phyloP scores from a whole-genome alignment of 1,139 yeast genomes.

The Debaryomyces singareniensis region DNA sequence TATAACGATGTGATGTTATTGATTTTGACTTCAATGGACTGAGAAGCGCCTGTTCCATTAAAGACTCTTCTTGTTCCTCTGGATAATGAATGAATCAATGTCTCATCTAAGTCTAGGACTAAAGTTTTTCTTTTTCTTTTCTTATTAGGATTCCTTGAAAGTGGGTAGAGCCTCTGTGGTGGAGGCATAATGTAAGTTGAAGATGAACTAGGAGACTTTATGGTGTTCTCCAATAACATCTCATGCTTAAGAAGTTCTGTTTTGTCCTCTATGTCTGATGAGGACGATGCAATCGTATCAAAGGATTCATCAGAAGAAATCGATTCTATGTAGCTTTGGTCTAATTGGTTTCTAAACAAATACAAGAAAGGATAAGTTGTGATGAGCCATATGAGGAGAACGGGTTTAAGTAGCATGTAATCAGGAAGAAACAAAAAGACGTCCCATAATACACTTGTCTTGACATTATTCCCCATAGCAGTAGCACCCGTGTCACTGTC shows the following conservation, averaged over 20 bases:
- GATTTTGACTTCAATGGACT: constrained; percentile 81
- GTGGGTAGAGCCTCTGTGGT: constrained; percentile 40
- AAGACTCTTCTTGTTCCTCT: constrained; percentile 46
- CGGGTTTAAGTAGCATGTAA: constrained; percentile 16
- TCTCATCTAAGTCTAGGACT: constrained; percentile 87
- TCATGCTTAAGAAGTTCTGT: constrained; percentile 39
- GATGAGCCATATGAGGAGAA: constrained; percentile 14
- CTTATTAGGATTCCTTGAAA: constrained; percentile 35
- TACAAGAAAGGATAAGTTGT: constrained; percentile 15
- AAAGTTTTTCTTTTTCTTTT: constrained; percentile 53
- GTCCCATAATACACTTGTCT: constrained; percentile 3
- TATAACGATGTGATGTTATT: constrained; percentile 68
- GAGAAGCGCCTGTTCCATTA: constrained; percentile 50
- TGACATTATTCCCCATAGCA: too few species aligned
- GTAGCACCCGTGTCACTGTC: too few species aligned
- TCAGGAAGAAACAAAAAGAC: constrained; percentile 15
- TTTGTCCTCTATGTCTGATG: constrained; percentile 24
- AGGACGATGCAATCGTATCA: background rate
- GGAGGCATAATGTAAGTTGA: constrained; percentile 46
- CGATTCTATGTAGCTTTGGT: background rate
- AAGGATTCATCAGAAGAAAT: constrained; percentile 1
- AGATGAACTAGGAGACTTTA: constrained; percentile 53
- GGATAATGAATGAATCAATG: constrained; percentile 84
- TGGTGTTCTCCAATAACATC: constrained; percentile 33
- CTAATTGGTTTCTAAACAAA: constrained; percentile 3